Evolutionary conservation across 2,329 filamentous ascomycete species (phyloP).

Genomic region (Pestalotiopsis sp.): DNA sequence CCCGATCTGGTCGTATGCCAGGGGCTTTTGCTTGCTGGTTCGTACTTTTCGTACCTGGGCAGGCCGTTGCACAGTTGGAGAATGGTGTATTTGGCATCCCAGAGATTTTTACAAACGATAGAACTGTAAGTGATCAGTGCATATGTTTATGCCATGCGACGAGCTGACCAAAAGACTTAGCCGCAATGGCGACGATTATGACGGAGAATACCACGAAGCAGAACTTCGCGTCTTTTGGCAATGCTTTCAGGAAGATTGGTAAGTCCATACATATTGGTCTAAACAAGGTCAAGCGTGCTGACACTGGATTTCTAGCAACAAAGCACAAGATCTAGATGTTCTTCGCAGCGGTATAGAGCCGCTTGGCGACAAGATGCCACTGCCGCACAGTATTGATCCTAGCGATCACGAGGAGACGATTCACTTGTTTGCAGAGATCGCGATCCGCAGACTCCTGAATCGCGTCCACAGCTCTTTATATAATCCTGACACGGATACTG

Average conservation of each 20-base stretch:
- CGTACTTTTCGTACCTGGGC: slow-evolving; percentile 39
- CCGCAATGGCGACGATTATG: slow-evolving; percentile 21
- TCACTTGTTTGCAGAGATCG: slow-evolving; percentile 44
- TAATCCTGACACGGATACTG: slow-evolving; percentile 28
- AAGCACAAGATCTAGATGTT: slow-evolving; percentile 64
- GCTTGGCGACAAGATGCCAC: slow-evolving; percentile 36
- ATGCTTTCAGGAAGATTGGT: slow-evolving; percentile 73
- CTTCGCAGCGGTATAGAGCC: slow-evolving; percentile 39
- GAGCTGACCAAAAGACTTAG: slow-evolving; percentile 18
- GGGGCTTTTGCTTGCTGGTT: slow-evolving; percentile 38
- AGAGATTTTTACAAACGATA: slow-evolving; percentile 31
- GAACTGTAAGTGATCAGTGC: slow-evolving; percentile 28
- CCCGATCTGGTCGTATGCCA: slow-evolving; percentile 33
- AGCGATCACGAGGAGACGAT: slow-evolving; percentile 37
- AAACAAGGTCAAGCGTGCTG: background rate
- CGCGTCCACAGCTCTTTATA: slow-evolving; percentile 45
- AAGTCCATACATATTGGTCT: slow-evolving; percentile 17
- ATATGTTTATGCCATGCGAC: background rate
- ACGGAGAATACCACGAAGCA: slow-evolving; percentile 40
- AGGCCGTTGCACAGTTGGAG: slow-evolving; percentile 39
- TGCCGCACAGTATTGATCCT: slow-evolving; percentile 34
- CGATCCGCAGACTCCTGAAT: slow-evolving; percentile 43
- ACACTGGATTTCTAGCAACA: slow-evolving; percentile 52
- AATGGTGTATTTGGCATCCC: slow-evolving; percentile 35
- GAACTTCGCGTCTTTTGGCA: slow-evolving; percentile 70